A percentile compares a stretch with the other conserved stretches of the same genome.
phyloP scores from a whole-genome alignment of 2,329 filamentous ascomycete species.

The Hymenotorrendiella dingleyae region DNA sequence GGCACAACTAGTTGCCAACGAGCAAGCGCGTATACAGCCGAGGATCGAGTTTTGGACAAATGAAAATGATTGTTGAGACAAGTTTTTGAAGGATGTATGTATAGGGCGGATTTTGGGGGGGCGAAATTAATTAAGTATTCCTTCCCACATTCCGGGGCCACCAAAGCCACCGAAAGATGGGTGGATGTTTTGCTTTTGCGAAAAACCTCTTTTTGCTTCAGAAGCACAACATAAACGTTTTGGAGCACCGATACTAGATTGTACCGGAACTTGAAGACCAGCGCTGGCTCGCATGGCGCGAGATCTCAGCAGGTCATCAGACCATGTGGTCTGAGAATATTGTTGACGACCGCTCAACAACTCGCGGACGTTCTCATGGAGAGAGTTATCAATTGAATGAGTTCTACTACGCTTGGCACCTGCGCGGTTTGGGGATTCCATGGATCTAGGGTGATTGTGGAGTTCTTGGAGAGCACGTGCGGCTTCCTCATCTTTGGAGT shows the following conservation, averaged over 20 bases:
- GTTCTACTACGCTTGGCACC: slow-evolving; percentile 56
- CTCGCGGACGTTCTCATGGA: slow-evolving; percentile 63
- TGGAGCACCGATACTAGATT: slow-evolving; percentile 41
- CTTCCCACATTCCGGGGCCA: slow-evolving; percentile 62
- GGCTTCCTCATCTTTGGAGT: slow-evolving; percentile 41
- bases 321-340: slow-evolving; percentile 20
- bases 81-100: slow-evolving; percentile 9
- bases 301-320: slow-evolving; percentile 27
- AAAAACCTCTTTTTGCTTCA: slow-evolving; percentile 46
- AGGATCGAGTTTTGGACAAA: slow-evolving; percentile 8
- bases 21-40: background rate
- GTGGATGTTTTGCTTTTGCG: slow-evolving; percentile 40
- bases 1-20: background rate
- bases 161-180: slow-evolving; percentile 44
- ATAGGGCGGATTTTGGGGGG: slow-evolving; percentile 6
- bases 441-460: slow-evolving; percentile 45
- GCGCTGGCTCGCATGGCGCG: slow-evolving; percentile 34
- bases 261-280: slow-evolving; percentile 36
- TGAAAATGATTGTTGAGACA: slow-evolving; percentile 13
- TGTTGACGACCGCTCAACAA: slow-evolving; percentile 41
- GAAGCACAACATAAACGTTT: slow-evolving; percentile 64
- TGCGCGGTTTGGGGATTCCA: slow-evolving; percentile 32
- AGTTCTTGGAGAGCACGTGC: slow-evolving; percentile 55
- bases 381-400: slow-evolving; percentile 49
- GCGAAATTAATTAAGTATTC: slow-evolving; percentile 44